phyloP scores from a whole-genome alignment of 2,329 filamentous ascomycete genomes.

The Sporothrix brunneoviolacea region DNA sequence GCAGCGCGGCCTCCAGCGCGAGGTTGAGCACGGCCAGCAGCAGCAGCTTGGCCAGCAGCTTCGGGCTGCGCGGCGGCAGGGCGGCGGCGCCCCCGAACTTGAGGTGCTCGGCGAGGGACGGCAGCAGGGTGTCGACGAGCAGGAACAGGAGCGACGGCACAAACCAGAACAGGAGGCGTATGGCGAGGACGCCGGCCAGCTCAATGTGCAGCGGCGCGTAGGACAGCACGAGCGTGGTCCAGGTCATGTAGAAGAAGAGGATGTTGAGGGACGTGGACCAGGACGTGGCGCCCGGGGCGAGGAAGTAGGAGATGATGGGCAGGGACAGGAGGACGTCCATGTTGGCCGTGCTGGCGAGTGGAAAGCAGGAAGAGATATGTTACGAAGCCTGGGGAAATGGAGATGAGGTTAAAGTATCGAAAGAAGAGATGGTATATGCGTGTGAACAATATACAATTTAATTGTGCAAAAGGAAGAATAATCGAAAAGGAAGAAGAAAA shows the following conservation, averaged over 20 bases:
- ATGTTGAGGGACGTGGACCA: slow-evolving; percentile 77
- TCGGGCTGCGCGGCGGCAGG: slow-evolving; percentile 39
- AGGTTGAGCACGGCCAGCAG: slow-evolving; percentile 42
- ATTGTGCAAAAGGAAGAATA: too few species aligned
- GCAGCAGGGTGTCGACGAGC: slow-evolving; percentile 62
- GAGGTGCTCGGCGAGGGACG: slow-evolving; percentile 59
- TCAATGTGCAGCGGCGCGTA: slow-evolving; percentile 71
- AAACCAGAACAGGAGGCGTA: slow-evolving; percentile 65
- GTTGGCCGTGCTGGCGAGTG: too few species aligned
- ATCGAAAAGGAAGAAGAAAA: too few species aligned
- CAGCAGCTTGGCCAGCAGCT: slow-evolving; percentile 28
- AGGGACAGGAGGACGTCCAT: slow-evolving; percentile 67
- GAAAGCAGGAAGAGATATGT: too few species aligned
- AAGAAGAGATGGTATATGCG: too few species aligned
- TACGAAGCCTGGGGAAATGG: too few species aligned
- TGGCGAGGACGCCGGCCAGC: slow-evolving; percentile 59
- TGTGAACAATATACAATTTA: too few species aligned
- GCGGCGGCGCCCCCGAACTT: slow-evolving; percentile 57
- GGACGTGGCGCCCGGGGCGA: slow-evolving; percentile 55
- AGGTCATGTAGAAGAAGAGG: slow-evolving; percentile 85
- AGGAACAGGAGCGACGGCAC: slow-evolving; percentile 67
- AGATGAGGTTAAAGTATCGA: too few species aligned
- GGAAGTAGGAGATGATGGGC: slow-evolving; percentile 62
- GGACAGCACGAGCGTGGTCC: slow-evolving; percentile 74
- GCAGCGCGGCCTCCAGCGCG: slow-evolving; percentile 34